A percentile compares a stretch with the other conserved stretches of the same genome.
Conservation (phyloP, 1,139 yeast genomes). For the Blastobotrys petasosporus region DNA sequence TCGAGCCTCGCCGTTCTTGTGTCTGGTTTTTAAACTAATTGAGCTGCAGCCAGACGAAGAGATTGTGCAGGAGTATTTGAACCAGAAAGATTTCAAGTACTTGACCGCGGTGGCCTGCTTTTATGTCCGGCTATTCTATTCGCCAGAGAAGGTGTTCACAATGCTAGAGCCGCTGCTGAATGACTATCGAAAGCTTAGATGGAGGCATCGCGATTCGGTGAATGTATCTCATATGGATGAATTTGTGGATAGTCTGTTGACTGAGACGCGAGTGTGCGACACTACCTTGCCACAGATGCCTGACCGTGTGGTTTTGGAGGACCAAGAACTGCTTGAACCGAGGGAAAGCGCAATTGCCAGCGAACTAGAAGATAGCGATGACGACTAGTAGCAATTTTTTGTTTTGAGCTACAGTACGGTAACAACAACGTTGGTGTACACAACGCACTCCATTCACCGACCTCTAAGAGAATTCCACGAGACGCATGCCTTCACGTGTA, state of each 20-base stretch:
- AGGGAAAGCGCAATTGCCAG: conserved; percentile 31
- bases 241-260: conserved; percentile 50
- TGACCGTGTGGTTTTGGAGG: conserved; percentile 37
- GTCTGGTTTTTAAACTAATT: conserved; percentile 54
- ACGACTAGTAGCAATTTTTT: too few species aligned
- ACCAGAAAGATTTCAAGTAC: conserved; percentile 61
- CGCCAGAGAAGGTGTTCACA: conserved; percentile 43
- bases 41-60: conserved; percentile 57
- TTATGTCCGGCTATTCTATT: conserved; percentile 48
- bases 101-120: conserved; percentile 55
- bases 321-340: conserved; percentile 36
- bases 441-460: too few species aligned
- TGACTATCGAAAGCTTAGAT: conserved; percentile 51
- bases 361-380: conserved; percentile 22
- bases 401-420: too few species aligned
- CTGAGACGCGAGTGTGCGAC: conserved; percentile 49
- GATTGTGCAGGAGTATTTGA: conserved; percentile 46
- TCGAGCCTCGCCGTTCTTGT: conserved; percentile 59
- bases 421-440: too few species aligned
- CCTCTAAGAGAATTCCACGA: too few species aligned
- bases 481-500: too few species aligned
- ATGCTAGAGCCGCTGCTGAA: conserved; percentile 47
- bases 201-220: conserved; percentile 32
- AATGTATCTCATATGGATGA: conserved; percentile 49
- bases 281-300: conserved; percentile 57